Base-by-base conservation (phyloP, 148 eudicot genomes). In the Camellia sinensis region DNA sequence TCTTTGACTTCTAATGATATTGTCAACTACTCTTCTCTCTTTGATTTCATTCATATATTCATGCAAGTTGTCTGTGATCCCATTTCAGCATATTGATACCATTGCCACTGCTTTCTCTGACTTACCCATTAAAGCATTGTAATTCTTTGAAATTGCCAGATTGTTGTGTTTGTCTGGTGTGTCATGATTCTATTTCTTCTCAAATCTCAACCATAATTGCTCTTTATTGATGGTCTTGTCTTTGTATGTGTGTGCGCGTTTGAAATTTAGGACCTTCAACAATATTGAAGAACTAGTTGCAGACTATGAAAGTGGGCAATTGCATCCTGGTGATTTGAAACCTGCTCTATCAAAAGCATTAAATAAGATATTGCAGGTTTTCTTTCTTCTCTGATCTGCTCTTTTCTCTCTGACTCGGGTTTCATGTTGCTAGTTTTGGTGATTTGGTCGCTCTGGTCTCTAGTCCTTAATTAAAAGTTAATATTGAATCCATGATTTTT, bases 261-360 rank as follows among this genome's bases (percentile, higher is more conserved):
- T 56, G 52, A 62, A 37, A 74, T 71, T 66, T 86, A 95, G 97
- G 90, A 89, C 85, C 60, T 95, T 84, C 84, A 80, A 59, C 45
- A 87, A 63, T 82, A 90, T 83, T 43, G 89, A 95, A 67, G 99
- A 93, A 52, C 45, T 95, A 52, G 85, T 56, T 74, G 90, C 69
- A 59, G 97, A 92, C 78, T 95, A 95, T 74, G 89, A 84, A 85
- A 86, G 83, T 75, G 98, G 90, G 83, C 81, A 80, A 6, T 73
- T 95, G 80, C 97, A 87, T 76, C 95, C 98, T 76, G 91, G 80
- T 59, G 99, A 93, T 69, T 85, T 93, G 77, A 95, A 95, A 80
- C 89, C 88, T 73, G 92, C 99, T 60, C 88, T 93, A 53, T 78
- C 93, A 74, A 95, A 91, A 80, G 89, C 99, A 15, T 46, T 95